Evolutionary conservation across 139 green algal genomes (phyloP).

Genomic region (Chlamydomonas sp.): DNA sequence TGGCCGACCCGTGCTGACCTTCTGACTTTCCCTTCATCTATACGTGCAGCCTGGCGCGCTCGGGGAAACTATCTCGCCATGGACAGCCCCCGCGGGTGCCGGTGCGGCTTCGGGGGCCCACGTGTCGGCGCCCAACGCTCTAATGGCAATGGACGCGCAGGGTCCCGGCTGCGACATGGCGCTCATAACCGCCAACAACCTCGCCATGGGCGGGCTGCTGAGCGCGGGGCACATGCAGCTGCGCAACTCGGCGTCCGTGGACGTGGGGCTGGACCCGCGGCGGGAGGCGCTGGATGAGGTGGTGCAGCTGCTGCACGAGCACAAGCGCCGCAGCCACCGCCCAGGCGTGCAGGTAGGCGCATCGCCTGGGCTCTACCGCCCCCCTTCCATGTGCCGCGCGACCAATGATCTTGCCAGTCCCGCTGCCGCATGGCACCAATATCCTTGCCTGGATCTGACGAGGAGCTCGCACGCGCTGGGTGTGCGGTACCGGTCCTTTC

Average conservation of each 20-base stretch:
- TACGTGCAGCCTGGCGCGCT: no score
- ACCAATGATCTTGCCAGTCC: no score
- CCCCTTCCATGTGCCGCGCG: no score
- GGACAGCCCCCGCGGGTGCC: no score
- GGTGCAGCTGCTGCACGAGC: constrained; percentile 26
- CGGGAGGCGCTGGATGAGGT: constrained; percentile 30
- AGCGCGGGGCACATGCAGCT: not conserved
- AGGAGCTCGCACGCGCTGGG: no score
- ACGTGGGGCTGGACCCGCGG: not conserved
- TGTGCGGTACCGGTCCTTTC: no score
- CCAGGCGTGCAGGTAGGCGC: not conserved
- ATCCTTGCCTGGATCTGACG: no score
- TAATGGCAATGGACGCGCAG: not conserved
- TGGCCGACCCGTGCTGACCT: not conserved
- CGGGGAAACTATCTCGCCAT: no score
- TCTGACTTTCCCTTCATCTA: no score
- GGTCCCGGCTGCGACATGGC: not conserved
- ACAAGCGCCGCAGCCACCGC: constrained; percentile 28
- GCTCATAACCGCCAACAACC: not conserved
- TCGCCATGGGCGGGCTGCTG: not conserved
- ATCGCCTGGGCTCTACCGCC: not conserved
- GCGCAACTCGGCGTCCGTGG: not conserved
- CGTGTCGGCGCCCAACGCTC: not conserved
- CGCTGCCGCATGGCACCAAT: no score
- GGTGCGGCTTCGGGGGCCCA: no score